Base-by-base conservation (phyloP, 2,329 filamentous ascomycete genomes). In the Chrysoporthe cubensis region DNA sequence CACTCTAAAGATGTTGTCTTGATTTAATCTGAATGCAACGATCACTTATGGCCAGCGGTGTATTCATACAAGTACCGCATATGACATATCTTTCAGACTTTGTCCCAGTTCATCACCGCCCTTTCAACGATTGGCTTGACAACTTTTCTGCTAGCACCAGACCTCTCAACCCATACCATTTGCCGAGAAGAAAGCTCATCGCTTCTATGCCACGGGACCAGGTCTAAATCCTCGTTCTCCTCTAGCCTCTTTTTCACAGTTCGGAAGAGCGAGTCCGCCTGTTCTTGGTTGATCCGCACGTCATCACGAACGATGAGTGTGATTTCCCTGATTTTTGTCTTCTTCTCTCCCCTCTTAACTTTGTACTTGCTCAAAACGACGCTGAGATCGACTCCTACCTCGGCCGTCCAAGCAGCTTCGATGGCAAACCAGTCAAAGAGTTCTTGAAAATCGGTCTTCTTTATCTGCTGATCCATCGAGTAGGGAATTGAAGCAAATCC, bases 351-450 rank as follows among this genome's bases (percentile, higher is more conserved):
- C 64, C 79, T 75, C 59, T 75, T 73, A 66, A 76, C 73, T 69
- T 82, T 83, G 76, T 82, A 82, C 70, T 83, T 83, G 76, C 80
- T 83, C 43, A 83, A 72, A 5, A 77, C 77, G 46, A 83, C 76
- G 70, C 75, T 78, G 71, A 83, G 80, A 70, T 83, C 81, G 14
- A 79, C 78, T 43, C 80, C 78, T 11, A 78, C 74, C 67, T 81
- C 76, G 5, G 81, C 81, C 0, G 81, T 83, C 81, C 81, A 83
- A 1, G 81, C 81, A 13, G 81, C 81, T 62, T 83, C 80, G 40
- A 83, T 75, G 3, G 81, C 81, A 66, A 83, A 83, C 81, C 81
- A 83, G 71, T 83, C 77, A 60, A 83, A 83, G 5, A 83, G 77
- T 70, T 81, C 81, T 58, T 77, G 74, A 66, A 82, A 83, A 40